These are phyloP conservation scores for Diaporthe aspalathi DNA, from an alignment of 2,329 filamentous ascomycete species.

Conservation along the genomic window DNA sequence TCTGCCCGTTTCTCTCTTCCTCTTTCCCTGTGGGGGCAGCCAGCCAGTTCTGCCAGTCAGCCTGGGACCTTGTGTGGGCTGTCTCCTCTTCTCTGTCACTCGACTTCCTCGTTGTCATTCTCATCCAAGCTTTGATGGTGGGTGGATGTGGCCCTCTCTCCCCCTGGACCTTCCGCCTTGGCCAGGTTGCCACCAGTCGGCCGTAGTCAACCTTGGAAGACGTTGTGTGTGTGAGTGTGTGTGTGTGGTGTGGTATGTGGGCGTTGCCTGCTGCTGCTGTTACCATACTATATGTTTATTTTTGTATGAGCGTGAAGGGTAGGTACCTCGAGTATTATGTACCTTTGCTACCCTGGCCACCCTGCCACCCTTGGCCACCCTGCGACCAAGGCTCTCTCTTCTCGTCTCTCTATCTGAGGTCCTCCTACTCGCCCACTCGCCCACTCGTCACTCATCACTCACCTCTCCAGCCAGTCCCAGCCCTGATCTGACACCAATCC, in stretches of 20 bases:
- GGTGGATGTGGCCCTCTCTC: not conserved
- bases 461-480: not conserved
- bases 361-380: not conserved
- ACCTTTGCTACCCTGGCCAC: not conserved
- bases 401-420: too few relatives aligned
- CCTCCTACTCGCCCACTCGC: too few relatives aligned
- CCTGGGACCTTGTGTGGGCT: not conserved
- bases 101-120: not conserved
- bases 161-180: not conserved
- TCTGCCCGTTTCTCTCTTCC: not conserved
- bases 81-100: not conserved
- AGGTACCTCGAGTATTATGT: too few relatives aligned
- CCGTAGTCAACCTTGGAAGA: not conserved
- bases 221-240: too few relatives aligned
- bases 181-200: not conserved
- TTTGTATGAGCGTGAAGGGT: too few relatives aligned
- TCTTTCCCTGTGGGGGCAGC: not conserved
- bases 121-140: constrained; percentile 1
- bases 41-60: not conserved
- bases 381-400: constrained; percentile 12
- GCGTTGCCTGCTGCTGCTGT: not conserved
- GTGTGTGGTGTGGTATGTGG: not conserved
- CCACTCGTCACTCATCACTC: not conserved
- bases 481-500: constrained; percentile 17
- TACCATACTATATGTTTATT: not conserved